Base-by-base conservation (phyloP, 73 alveolate species). In the Paramecium pentaurelia region DNA sequence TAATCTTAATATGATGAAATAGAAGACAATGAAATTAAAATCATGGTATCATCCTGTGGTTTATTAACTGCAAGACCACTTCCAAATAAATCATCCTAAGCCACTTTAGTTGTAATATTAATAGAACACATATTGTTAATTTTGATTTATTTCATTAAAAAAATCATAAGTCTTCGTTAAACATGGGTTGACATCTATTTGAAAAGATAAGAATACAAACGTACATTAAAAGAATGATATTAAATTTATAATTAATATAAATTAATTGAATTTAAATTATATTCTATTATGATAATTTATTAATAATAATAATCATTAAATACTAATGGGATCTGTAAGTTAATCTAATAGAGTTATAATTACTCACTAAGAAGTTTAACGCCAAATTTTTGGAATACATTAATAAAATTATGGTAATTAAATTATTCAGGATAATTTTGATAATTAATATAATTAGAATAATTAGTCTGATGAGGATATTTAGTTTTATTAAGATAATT, bases 41-140 rank as follows among this genome's bases (percentile, higher is more conserved):
- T 44, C 20, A 34, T 58, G 51, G 9, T 34, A 9, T 8, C 27
- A 28, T 14, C 45, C 12, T 64, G 84, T 64, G 84, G 84, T 11
- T 89, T 89, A 71, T 47, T 89, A 60, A 60, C 84, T 2, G 70
- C 94, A 25, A 58, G 77, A 30, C 94, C 94, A 28, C 36, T 73
- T 12, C 92, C 86, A n/a, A 88, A 68, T 25, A 47, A 89, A 27
- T 71, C 68, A 42, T 37, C 86, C 14, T 40, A 89, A 77, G 70
- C 75, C 14, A 88, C 75, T 8, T 28, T 71, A 20, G 60, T 89
- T 0, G 64, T 89, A 1, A 27, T 89, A 18, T 27, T 89, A 10
- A 28, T 89, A 12, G 94, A 89, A 51, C 94, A 89, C 40, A 18
- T 70, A 34, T 49, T 89, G 38, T 73, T 89, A 47, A 28, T 89